A percentile compares a stretch with the other conserved stretches of the same genome.
These are phyloP conservation scores for Podaxis pistillaris DNA, from an alignment of 768 basidiomycete species.

Conservation along the genomic window DNA sequence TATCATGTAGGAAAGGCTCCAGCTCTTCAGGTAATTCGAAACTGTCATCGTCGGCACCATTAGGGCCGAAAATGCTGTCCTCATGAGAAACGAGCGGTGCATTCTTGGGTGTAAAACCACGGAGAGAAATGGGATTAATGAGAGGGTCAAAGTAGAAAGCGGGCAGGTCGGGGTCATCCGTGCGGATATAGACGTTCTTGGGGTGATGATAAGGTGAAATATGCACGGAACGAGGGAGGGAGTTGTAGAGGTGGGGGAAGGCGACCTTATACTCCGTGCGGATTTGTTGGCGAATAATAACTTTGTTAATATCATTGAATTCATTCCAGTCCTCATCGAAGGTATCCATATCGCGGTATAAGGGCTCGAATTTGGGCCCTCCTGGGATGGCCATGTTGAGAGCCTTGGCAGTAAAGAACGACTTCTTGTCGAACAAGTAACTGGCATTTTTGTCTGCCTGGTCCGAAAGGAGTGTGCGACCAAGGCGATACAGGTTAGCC, in stretches of 20 bases:
- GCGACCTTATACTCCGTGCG: slow-evolving; percentile 99
- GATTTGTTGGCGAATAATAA: slow-evolving; percentile 98
- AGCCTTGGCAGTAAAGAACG: slow-evolving; percentile 98
- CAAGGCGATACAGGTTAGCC: slow-evolving; percentile 95
- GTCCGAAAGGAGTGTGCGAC: slow-evolving; percentile 90
- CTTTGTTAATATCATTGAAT: slow-evolving; percentile 99
- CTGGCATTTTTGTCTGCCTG: slow-evolving; percentile 87
- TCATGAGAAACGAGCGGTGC: slow-evolving; percentile 83
- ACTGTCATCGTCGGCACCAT: slow-evolving; percentile 80
- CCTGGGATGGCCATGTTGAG: slow-evolving; percentile 97
- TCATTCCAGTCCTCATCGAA: slow-evolving; percentile 99
- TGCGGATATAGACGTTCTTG: slow-evolving; percentile 98
- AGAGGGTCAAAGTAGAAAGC: slow-evolving; percentile 99
- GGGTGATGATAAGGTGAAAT: slow-evolving; percentile 91
- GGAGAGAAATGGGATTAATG: slow-evolving; percentile 95
- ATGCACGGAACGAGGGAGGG: slow-evolving; percentile 90
- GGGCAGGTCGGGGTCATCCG: slow-evolving; percentile 98
- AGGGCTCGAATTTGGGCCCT: slow-evolving; percentile 97
- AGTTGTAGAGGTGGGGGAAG: slow-evolving; percentile 98
- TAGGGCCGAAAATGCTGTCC: slow-evolving; percentile 88
- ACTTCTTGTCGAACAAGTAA: slow-evolving; percentile 96
- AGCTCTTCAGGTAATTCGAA: slow-evolving; percentile 82
- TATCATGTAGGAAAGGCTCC: slow-evolving; percentile 77
- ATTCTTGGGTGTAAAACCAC: slow-evolving; percentile 83
- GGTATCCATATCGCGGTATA: slow-evolving; percentile 94